Evolutionary conservation across 2,329 filamentous ascomycete species (phyloP), one percentile per base, ranked within the genome.

Genomic region (Apiospora malaysiana): DNA sequence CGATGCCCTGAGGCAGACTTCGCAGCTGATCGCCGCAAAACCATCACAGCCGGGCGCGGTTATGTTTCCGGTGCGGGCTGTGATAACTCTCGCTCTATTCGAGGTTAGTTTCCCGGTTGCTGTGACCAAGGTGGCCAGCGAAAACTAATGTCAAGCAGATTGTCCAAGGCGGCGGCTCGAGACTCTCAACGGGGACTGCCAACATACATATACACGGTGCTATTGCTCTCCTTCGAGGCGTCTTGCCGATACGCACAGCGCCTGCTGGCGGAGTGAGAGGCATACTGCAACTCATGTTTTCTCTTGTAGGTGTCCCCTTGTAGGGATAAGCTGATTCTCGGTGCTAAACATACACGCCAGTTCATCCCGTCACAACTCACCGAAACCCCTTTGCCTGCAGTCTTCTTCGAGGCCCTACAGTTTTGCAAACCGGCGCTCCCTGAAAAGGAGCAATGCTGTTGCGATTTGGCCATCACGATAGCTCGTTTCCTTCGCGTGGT

Each of bases 131-230:
- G 12, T 63, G 59, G 1, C 23, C 45, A 27, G 68, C 21, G 10
- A 70, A 14, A 70, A 18, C 74, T 78, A 68, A 78, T 73, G 8
- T 25, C 56, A 23, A 66, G 23, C 45, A 80, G 79, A 77, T 80
- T 25, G 79, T 80, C 4, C 78, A 79, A 75, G 85, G 85, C n/a
- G 85, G 83, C 71, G 84, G 86, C 46, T 83, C 83, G 3, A 81
- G 83, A 46, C 77, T 84, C 69, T 83, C 85, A 32, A 83, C 87
- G 25, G 80, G 84, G 21, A 84, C 84, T 25, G 90, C 89, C 73
- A 86, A 85, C 69, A 86, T 85, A 7, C 90, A 92, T 76, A 85
- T 91, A 65, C 83, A 86, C 74, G 90, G 90, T 0, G 89, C 88
- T 2, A 83, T 87, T 63, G 88, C 89, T 14, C 79, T 92, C n/a